Evolutionary conservation across 495 filamentous ascomycete genomes (phyloP), one percentile per base, ranked within the genome.

Genomic region (Hypoxylon trugodes): DNA sequence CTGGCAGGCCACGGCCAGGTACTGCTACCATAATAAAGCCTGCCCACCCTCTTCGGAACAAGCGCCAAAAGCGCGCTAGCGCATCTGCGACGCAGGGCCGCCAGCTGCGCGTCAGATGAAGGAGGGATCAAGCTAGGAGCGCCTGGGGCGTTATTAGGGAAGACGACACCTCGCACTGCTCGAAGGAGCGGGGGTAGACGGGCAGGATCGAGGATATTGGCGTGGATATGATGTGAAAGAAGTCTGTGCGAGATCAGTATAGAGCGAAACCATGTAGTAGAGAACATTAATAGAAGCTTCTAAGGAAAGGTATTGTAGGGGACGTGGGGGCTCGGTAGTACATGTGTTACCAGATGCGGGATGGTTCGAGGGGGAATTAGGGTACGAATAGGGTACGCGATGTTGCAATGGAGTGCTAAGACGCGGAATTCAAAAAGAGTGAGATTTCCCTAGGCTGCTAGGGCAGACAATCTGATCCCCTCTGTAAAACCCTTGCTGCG

Each of bases 111-210:
- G 32, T 78, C 71, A 61, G 75, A 77, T 22, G 78, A 73, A 50
- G 83, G 82, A 22, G 80, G 66, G 21, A 76, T 59, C 52, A 84
- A 71, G 48, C 72, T 75, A 56, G 81, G 69, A 9, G 74, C 70
- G 30, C 77, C 83, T 57, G 77, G 80, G 55, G 84, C 75, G 76
- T 95, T 93, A 77, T 88, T 85, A 22, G 93, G 92, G 72, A 96
- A 96, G 37, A 96, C 76, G 50, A 88, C 81, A 45, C 82, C 84
- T 72, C 94, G 87, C 66, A 86, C 80, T 53, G 81, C 83, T 69
- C 86, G 84, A 59, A 98, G 87, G 55, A 93, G 79, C 63, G 84
- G 82, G 74, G 92, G 90, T 49, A 95, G 81, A 66, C 87, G 81
- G 55, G 82, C 76, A 48, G 90, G 83, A 76, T 87, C 84, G 19